Conservation (phyloP, 164 flowering plant genomes). For the Buxus sempervirens region DNA sequence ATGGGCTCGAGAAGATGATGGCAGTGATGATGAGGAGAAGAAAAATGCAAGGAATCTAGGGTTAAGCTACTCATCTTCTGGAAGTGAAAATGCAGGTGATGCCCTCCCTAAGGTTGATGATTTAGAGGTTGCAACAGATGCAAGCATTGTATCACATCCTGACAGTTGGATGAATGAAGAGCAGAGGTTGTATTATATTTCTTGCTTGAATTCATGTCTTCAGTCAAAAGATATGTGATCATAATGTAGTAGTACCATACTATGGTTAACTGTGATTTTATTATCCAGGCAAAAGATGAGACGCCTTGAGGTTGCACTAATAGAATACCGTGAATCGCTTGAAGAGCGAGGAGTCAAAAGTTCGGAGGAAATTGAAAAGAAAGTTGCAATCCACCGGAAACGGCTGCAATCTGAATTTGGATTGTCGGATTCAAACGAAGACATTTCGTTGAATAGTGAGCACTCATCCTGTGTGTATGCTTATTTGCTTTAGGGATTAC, state of each 20-base stretch:
- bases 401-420: constrained; percentile 74
- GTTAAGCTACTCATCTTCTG: constrained; percentile 91
- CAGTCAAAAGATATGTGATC: not conserved
- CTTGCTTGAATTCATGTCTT: not conserved
- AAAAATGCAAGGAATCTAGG: constrained; percentile 54
- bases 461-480: constrained; percentile 16
- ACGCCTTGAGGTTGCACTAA: constrained; percentile 81
- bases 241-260: not conserved
- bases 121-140: constrained; percentile 42
- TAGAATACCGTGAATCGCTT: constrained; percentile 92
- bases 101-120: constrained; percentile 45
- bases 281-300: constrained; percentile 80
- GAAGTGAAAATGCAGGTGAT: constrained; percentile 80
- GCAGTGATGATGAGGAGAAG: constrained; percentile 77
- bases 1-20: constrained; percentile 96
- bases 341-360: constrained; percentile 80
- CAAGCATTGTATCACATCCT: constrained; percentile 40
- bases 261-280: constrained; percentile 11
- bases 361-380: constrained; percentile 80
- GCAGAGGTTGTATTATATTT: constrained; percentile 50
- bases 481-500: not conserved
- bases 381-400: constrained; percentile 62
- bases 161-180: constrained; percentile 80
- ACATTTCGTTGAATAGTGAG: constrained; percentile 49
- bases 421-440: constrained; percentile 46